Evolutionary conservation across 805 yeast species (phyloP), one percentile per base, ranked within the genome.

Genomic region (Teunomyces panamensis): DNA sequence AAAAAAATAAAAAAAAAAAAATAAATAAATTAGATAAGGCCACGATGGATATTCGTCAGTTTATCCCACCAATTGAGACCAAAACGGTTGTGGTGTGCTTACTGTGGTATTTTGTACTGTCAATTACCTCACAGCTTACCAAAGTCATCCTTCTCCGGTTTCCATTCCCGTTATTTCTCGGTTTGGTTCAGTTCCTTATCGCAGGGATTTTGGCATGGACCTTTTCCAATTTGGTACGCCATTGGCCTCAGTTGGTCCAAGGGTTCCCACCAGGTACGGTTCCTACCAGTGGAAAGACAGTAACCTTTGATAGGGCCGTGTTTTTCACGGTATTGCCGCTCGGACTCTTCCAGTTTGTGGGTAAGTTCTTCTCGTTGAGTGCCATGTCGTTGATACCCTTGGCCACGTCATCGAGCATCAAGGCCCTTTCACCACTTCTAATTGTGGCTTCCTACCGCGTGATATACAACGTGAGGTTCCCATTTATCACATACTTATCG

Each of bases 341-440:
- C 60, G 87, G 88, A 0, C 59, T 82, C 9, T 81, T 84, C 58
- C 89, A 84, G 56, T 83, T 83, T 54, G 64, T 76, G 13, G 89
- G 89, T 2, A 84, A 83, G 60, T 74, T 74, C 56, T 80, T 81
- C 58, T 78, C 82, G 3, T 75, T 84, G 35, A 75, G 78, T 32
- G 89, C 89, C 0, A 83, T 87, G 0, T 78, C 87, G 5, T 56
- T 80, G 36, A 83, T 84, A 5, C 83, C 88, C 0, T 77, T 84
- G 10, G 84, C 89, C 0, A 81, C 89, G 0, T 87, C 84, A 1
- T 83, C 88, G 1, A 82, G 87, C 48, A 74, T 85, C n/a, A 78
- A 84, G 64, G 83, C 89, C 0, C 62, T 85, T 20, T 78, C 86
- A 2, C 90, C 90, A 0, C 62, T 84, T 39, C 64, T 84, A 17